These are phyloP conservation scores for Trypanosoma mega DNA, from an alignment of 208 protist genomes.

Conservation along the genomic window DNA sequence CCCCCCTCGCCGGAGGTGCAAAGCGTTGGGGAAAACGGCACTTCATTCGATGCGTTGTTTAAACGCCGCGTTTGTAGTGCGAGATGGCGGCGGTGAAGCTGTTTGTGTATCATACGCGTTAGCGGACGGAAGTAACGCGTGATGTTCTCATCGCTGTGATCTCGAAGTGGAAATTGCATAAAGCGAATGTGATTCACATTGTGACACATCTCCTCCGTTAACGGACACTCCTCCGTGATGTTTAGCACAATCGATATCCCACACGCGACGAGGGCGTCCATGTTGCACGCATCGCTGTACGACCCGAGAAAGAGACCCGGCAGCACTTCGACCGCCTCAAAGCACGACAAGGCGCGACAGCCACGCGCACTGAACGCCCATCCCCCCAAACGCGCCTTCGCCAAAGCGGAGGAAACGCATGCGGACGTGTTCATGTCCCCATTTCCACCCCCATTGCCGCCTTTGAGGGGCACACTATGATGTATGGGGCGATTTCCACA, in stretches of 20 bases:
- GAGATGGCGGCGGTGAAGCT: slow-evolving; percentile 62
- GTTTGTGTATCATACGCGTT: slow-evolving; percentile 65
- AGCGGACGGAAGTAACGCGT: slow-evolving; percentile 51
- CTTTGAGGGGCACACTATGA: not conserved
- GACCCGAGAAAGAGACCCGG: slow-evolving; percentile 68
- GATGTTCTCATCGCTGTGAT: slow-evolving; percentile 76
- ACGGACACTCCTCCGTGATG: slow-evolving; percentile 51
- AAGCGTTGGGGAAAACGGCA: not conserved
- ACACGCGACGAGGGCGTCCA: slow-evolving; percentile 32
- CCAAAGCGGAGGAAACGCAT: too few species aligned
- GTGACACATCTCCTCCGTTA: slow-evolving; percentile 36
- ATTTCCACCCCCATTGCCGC: too few species aligned
- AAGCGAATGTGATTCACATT: slow-evolving; percentile 52
- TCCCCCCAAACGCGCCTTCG: too few species aligned
- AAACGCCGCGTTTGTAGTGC: not conserved
- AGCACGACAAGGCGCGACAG: not conserved
- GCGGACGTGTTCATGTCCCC: too few species aligned
- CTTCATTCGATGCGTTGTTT: not conserved
- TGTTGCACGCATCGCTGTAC: slow-evolving; percentile 44
- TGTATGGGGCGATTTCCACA: too few species aligned
- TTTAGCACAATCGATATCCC: slow-evolving; percentile 74
- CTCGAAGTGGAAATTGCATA: slow-evolving; percentile 51
- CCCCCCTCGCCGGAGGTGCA: slow-evolving; percentile 33
- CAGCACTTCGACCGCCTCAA: slow-evolving; percentile 60
- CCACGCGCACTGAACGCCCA: too few species aligned